Evolutionary conservation across 108 stramenopile genomes (phyloP), one percentile per base, ranked within the genome.

Genomic region (Parmales sp.): DNA sequence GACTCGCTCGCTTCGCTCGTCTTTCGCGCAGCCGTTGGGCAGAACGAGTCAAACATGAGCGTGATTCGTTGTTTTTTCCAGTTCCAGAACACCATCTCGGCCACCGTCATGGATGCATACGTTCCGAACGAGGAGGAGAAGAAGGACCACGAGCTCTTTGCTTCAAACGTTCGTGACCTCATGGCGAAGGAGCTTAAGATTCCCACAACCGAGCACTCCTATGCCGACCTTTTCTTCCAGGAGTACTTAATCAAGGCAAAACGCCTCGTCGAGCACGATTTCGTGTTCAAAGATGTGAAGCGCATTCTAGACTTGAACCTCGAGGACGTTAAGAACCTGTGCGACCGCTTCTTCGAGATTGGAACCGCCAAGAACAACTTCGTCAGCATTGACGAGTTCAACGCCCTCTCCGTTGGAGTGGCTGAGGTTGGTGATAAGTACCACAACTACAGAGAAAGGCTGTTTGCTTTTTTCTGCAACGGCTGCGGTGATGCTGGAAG

Each of bases 181-280:
- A 73, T 73, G 72, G 72, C 72, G 16, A 1, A 68, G 39, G 51
- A 48, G 13, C 67, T 73, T 2, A 31, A 46, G n/a, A 22, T 67
- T 0, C 72, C 72, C 19, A 51, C 50, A 16, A 73, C 67, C 51
- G 72, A 73, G 50, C 72, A 73, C 67, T 65, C 64, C 22, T 73
- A 67, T 37, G 45, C 64, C 1, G 66, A 67, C 37, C 16, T 66
- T 19, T 73, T 67, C 37, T 39, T 73, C 7, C 38, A 38, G 49
- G 54, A 68, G 72, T 28, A 60, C n/a, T n/a, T n/a, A n/a, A n/a
- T n/a, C n/a, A n/a, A n/a, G n/a, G n/a, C n/a, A n/a, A n/a, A n/a
- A n/a, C n/a, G n/a, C n/a, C n/a, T n/a, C n/a, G n/a, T n/a, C n/a
- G n/a, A 29, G 54, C 11, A 43, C 11, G 11, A 13, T 43, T 11